Evolutionary conservation across 2,329 filamentous ascomycete species (phyloP), one percentile per base, ranked within the genome.

Genomic region (Amylocarpus encephaloides): DNA sequence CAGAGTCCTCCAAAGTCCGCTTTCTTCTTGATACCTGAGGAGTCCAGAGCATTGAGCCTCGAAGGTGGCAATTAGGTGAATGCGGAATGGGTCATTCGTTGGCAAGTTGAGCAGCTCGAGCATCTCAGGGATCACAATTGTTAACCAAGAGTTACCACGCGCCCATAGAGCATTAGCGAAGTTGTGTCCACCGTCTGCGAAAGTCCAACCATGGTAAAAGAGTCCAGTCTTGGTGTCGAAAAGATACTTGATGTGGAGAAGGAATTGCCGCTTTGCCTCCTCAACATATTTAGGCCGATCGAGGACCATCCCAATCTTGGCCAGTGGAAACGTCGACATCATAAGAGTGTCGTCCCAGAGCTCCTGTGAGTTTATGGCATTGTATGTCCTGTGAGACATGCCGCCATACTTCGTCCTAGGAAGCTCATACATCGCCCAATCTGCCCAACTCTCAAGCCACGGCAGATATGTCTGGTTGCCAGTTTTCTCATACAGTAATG

Each of bases 321-420:
- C 86, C 15, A 91, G 73, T 1, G 87, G 87, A 68, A 91, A 71
- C 5, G 89, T 86, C 0, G 85, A 90, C 87, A 92, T 92, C 86
- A 92, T 91, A 40, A 92, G 73, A 5, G 87, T 92, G 65, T 92
- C 87, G 59, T 90, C 87, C 87, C 87, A 92, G 18, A 91, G 73
- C 70, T 91, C 84, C 65, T 88, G 77, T 54, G 82, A 74, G 67
- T 92, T 89, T 56, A 78, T 75, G 2, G 80, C 46, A 26, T 48
- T 50, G 10, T 45, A 48, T 16, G 59, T 62, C 52, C 56, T 53
- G 26, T 62, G 59, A n/a, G 56, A 59, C 64, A 68, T 66, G 9
- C 66, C 74, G 42, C 82, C 86, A 62, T 81, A 83, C 44, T 77
- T 79, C 1, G 87, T 91, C 36, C 85, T 76, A 78, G 22, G 89